phyloP scores from a whole-genome alignment of 805 yeast species.

The Starmerella etchellsii region DNA sequence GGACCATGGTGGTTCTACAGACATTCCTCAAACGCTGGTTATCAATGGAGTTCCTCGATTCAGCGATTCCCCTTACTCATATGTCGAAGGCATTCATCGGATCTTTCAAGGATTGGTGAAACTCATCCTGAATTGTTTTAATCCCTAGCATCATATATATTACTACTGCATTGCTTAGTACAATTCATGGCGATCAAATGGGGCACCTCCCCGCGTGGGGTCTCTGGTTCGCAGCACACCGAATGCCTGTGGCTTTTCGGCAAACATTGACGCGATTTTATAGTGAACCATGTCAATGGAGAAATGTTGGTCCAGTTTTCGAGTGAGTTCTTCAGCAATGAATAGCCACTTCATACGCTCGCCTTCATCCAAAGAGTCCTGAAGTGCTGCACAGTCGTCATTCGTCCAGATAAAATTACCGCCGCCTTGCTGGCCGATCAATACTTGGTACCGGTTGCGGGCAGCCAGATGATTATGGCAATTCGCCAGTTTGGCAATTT shows the following conservation, averaged over 20 bases:
- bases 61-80: conserved; percentile 17
- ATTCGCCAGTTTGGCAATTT: conserved; percentile 51
- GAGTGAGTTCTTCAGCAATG: conserved; percentile 48
- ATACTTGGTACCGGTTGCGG: conserved; percentile 62
- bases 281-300: conserved; percentile 44
- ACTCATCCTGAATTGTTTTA: background rate
- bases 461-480: conserved; percentile 63
- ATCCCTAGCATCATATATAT: too few species aligned
- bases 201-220: conserved; percentile 18
- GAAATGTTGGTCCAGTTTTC: conserved; percentile 37
- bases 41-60: conserved; percentile 17
- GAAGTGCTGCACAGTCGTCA: conserved; percentile 41
- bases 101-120: background rate
- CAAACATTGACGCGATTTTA: conserved; percentile 40
- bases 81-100: conserved; percentile 17
- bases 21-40: conserved; percentile 12
- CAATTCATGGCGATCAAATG: conserved; percentile 12
- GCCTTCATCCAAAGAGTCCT: conserved; percentile 48
- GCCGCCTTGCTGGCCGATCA: conserved; percentile 74
- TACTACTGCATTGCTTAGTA: background rate
- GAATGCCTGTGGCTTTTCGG: conserved; percentile 42
- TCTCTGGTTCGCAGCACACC: conserved; percentile 33
- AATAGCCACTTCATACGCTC: conserved; percentile 59
- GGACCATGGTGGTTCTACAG: conserved; percentile 13
- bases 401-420: conserved; percentile 51